Conservation (phyloP, 2,329 filamentous ascomycete species). For the Sporothrix schenckii region DNA sequence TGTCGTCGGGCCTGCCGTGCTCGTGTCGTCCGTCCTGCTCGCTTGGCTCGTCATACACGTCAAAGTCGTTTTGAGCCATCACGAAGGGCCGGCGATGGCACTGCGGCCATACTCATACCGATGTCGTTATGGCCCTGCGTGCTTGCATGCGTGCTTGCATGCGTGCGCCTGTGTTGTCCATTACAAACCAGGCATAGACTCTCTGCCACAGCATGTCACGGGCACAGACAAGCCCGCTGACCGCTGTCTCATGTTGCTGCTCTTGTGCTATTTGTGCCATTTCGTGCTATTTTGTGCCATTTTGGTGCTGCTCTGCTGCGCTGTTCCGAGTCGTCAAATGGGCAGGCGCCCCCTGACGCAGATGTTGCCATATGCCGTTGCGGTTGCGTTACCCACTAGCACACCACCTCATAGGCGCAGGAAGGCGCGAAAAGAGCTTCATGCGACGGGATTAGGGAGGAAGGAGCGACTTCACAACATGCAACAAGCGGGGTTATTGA, state of each 20-base stretch:
- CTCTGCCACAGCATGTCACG: background rate
- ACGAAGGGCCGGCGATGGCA: background rate
- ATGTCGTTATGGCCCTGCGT: constrained; percentile 12
- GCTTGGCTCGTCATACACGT: background rate
- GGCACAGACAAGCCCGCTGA: constrained; percentile 10
- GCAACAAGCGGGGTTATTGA: background rate
- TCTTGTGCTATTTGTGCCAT: background rate
- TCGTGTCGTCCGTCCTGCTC: background rate
- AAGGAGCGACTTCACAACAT: constrained; percentile 1
- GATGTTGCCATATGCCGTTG: constrained; percentile 25
- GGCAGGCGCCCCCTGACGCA: constrained; percentile 12
- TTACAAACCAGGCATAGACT: constrained; percentile 7
- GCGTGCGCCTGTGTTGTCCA: background rate
- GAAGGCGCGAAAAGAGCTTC: background rate
- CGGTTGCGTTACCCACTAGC: constrained; percentile 25
- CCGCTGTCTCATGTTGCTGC: constrained; percentile 13
- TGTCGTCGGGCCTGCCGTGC: background rate
- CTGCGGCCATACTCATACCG: background rate
- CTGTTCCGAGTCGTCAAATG: background rate
- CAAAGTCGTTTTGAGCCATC: background rate
- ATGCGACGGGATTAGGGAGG: background rate
- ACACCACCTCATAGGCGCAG: background rate
- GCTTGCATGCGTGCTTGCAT: background rate
- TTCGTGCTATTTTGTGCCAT: background rate
- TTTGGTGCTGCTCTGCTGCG: background rate